Percentiles rank a stretch among this genome's conserved stretches.
Conservation (phyloP, 768 basidiomycete species). For the Lactarius psammicola region DNA sequence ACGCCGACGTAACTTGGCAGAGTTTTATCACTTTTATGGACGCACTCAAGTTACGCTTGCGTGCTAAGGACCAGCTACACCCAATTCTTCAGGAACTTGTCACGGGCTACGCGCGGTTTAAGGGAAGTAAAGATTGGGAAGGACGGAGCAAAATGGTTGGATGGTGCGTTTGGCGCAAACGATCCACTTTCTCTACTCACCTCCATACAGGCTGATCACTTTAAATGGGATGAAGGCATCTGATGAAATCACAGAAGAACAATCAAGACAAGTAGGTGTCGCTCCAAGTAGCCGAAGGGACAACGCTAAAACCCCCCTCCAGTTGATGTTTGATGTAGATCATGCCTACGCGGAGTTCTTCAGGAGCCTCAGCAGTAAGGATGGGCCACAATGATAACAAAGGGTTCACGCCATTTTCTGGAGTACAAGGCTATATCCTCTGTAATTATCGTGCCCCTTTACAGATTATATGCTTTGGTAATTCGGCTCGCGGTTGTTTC, state of each 20-base stretch:
- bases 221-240: slow-evolving; percentile 97
- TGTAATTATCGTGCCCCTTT: neutral
- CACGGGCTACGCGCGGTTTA: slow-evolving; percentile 90
- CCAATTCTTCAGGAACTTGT: slow-evolving; percentile 95
- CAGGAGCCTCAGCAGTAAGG: slow-evolving; percentile 59
- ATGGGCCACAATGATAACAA: slow-evolving; percentile 18
- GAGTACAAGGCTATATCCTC: too few species aligned
- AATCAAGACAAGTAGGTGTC: slow-evolving; percentile 78
- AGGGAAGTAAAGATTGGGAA: slow-evolving; percentile 95
- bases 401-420: neutral
- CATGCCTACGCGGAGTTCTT: slow-evolving; percentile 95
- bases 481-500: neutral
- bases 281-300: neutral
- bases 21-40: slow-evolving; percentile 99
- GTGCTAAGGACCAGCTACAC: slow-evolving; percentile 97
- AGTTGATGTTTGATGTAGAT: slow-evolving; percentile 97
- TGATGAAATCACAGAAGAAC: slow-evolving; percentile 94
- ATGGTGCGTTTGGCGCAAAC: slow-evolving; percentile 55
- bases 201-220: slow-evolving; percentile 75
- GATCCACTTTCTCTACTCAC: neutral
- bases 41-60: slow-evolving; percentile 83
- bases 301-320: neutral
- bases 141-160: slow-evolving; percentile 90
- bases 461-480: slow-evolving; percentile 3
- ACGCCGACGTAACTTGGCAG: slow-evolving; percentile 42